Evolutionary conservation across 2,329 filamentous ascomycete genomes (phyloP).

Genomic region (Penicillium thymicola): DNA sequence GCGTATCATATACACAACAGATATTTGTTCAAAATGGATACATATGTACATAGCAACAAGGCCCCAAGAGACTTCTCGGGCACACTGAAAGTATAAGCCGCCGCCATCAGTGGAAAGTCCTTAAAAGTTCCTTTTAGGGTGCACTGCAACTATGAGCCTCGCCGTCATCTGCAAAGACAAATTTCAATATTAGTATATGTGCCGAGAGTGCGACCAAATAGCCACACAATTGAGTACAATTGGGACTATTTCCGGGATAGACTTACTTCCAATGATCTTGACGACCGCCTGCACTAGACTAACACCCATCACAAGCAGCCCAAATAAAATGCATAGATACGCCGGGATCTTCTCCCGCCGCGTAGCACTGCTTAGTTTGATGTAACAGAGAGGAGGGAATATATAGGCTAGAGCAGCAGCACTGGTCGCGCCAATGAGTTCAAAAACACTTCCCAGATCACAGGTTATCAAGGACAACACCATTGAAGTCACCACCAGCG

Average conservation of each 20-base stretch:
- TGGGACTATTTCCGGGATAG: not conserved
- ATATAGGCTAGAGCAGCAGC: slow-evolving; percentile 95
- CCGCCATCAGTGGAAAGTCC: not conserved
- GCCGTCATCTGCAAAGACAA: not conserved
- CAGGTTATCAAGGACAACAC: slow-evolving; percentile 78
- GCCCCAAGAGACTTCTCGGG: not conserved
- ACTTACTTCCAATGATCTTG: slow-evolving; percentile 58
- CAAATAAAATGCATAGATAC: slow-evolving; percentile 72
- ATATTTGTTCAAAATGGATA: not conserved
- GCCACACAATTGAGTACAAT: not conserved
- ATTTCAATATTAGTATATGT: slow-evolving; percentile 33
- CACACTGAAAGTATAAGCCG: not conserved
- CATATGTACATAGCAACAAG: not conserved
- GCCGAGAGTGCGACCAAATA: not conserved
- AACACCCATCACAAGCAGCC: slow-evolving; percentile 74
- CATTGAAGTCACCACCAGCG: slow-evolving; percentile 77
- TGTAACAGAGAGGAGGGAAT: slow-evolving; percentile 88
- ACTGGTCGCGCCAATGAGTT: slow-evolving; percentile 91
- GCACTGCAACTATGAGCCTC: slow-evolving; percentile 7
- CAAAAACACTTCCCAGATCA: slow-evolving; percentile 90
- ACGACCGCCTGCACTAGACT: slow-evolving; percentile 69
- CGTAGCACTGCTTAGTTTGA: slow-evolving; percentile 78
- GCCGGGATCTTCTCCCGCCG: slow-evolving; percentile 71
- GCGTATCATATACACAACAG: not conserved
- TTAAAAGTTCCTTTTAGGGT: not conserved